A percentile compares a stretch with the other conserved stretches of the same genome.
Evolutionary conservation across 2,329 filamentous ascomycete genomes (phyloP).

Genomic region (Microcera coccophila): DNA sequence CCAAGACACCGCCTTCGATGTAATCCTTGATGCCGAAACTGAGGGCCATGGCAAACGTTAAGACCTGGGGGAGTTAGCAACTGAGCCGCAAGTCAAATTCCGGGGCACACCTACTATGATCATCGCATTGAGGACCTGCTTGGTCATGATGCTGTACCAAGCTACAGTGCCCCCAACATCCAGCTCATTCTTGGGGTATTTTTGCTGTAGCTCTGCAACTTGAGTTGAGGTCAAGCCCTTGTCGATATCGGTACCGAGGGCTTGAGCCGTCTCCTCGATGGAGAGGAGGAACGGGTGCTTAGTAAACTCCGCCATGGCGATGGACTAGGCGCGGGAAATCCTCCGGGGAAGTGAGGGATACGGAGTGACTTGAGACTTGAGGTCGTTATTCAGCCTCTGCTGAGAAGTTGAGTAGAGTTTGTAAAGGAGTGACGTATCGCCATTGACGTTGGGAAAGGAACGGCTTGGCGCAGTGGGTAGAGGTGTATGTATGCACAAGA

Average conservation of each 20-base stretch:
- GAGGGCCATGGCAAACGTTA: constrained; percentile 72
- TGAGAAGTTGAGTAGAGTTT: too few species aligned
- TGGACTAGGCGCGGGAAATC: too few species aligned
- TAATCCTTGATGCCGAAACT: constrained; percentile 64
- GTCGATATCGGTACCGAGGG: constrained; percentile 61
- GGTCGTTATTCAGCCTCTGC: too few species aligned
- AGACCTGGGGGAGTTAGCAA: too few species aligned
- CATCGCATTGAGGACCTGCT: constrained; percentile 75
- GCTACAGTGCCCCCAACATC: constrained; percentile 64
- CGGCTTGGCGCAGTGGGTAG: too few species aligned
- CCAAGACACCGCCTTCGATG: constrained; percentile 64
- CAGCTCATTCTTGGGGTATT: constrained; percentile 66
- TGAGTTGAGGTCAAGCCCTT: constrained; percentile 61
- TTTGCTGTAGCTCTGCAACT: constrained; percentile 54
- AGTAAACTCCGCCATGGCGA: not conserved
- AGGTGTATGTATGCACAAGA: not conserved
- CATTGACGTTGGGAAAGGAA: too few species aligned
- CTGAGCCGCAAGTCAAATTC: constrained; percentile 2
- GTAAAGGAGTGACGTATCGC: too few species aligned
- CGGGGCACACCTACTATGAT: constrained; percentile 52
- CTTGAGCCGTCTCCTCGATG: constrained; percentile 58
- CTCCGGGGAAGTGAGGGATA: too few species aligned
- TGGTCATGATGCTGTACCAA: constrained; percentile 68
- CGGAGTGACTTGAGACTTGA: too few species aligned
- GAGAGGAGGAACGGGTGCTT: constrained; percentile 59